Base-by-base conservation (phyloP, 1,284 basidiomycete species). In the Puccinia triticina region DNA sequence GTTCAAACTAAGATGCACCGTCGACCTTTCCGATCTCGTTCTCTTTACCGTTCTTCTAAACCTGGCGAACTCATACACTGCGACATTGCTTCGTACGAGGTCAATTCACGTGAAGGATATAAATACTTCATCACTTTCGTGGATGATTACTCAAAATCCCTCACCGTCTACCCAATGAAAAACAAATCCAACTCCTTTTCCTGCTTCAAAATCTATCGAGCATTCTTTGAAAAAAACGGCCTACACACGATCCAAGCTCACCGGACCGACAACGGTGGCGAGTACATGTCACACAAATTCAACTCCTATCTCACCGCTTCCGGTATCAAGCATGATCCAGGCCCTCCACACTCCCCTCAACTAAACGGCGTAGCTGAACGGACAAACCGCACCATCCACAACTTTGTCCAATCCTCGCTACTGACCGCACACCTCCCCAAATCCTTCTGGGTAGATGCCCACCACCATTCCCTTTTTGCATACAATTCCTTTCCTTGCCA, bases 141-240 rank as follows among this genome's bases (percentile, higher is more conserved):
- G 0, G 12, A 72, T 72, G 69, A 72, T 40, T 4, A 21, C 34
- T 72, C 69, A 26, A 72, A 72, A n/a, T 43, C 23, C 34, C n/a
- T 72, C 26, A 53, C 69, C 0, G 69, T 72, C 40, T 72, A 72
- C 3, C 18, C 72, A 0, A 75, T 75, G 72, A 75, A 75, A 75
- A 32, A 16, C n/a, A 75, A 75, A 53, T 48, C 40, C 2, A 21
- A 75, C 11, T 29, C 72, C 10, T 75, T 75, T 7, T 29, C 18
- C 18, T 82, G 87, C 8, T 87, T 89, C 82, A 84, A 85, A 74
- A 53, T 82, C 3, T 89, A 85, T 84, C 85, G 87, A 53, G 85
- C 87, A 0, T 81, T 83, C 77, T 83, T 84, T 3, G 85, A 87
- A 75, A 84, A 83, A 32, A 73, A 83, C 26, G 83, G 84, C 18